A percentile compares a stretch with the other conserved stretches of the same genome.
Conservation (phyloP, 2,329 filamentous ascomycete genomes). For the Cercospora zeina region DNA sequence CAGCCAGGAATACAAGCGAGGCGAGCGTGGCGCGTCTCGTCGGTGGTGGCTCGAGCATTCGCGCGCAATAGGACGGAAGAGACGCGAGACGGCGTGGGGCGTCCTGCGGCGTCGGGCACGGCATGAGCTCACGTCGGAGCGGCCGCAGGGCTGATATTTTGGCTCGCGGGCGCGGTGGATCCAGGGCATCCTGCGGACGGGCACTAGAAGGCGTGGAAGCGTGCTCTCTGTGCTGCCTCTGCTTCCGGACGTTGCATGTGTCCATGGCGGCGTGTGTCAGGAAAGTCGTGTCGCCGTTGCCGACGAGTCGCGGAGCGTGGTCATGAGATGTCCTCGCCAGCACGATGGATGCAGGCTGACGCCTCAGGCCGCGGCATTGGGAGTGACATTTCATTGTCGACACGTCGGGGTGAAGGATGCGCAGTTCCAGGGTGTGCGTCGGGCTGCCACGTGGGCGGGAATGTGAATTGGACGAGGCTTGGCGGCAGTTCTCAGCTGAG, state of each 20-base stretch:
- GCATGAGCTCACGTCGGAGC: slow-evolving; percentile 1
- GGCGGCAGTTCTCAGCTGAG: not conserved
- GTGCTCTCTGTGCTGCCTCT: not conserved
- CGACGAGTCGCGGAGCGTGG: no score
- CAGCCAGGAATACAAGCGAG: slow-evolving; percentile 1
- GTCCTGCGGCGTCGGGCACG: not conserved
- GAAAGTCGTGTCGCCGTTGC: not conserved
- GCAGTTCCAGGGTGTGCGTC: not conserved
- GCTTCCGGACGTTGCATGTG: not conserved
- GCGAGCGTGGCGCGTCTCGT: slow-evolving; percentile 1
- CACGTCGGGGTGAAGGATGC: not conserved
- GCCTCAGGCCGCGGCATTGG: not conserved
- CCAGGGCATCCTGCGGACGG: not conserved
- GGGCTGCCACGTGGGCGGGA: not conserved
- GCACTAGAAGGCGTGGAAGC: slow-evolving; percentile 4
- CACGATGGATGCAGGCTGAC: slow-evolving; percentile 1
- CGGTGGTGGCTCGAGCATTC: slow-evolving; percentile 1
- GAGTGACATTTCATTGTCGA: slow-evolving; percentile 1
- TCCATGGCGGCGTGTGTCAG: not conserved
- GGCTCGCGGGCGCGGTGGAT: not conserved
- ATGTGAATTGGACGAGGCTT: not conserved
- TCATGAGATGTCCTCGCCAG: not conserved
- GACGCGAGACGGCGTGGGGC: not conserved
- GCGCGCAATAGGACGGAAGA: slow-evolving; percentile 9
- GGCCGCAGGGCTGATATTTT: slow-evolving; percentile 11